A percentile compares a stretch with the other conserved stretches of the same genome.
phyloP scores from a whole-genome alignment of 2,329 filamentous ascomycete species.

The Nothopassalora personata region DNA sequence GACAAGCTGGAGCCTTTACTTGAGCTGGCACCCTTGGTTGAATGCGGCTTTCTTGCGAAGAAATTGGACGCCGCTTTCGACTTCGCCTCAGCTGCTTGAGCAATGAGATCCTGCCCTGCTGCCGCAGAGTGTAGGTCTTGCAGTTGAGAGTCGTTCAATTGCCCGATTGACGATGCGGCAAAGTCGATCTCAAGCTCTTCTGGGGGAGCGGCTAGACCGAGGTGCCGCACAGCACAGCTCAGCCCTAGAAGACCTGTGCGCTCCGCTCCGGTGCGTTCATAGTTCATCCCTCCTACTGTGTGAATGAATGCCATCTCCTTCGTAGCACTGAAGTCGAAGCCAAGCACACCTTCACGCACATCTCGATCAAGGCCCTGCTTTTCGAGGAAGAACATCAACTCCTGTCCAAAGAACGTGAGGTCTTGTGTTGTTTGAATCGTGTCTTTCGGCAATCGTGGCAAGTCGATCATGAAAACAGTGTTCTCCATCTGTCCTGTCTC shows the following conservation, averaged over 20 bases:
- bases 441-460: slow-evolving; percentile 54
- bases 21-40: background rate
- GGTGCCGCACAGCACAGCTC: slow-evolving; percentile 56
- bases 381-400: slow-evolving; percentile 65
- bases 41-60: slow-evolving; percentile 17
- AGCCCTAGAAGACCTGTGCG: slow-evolving; percentile 70
- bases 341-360: slow-evolving; percentile 62
- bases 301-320: slow-evolving; percentile 72
- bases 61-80: slow-evolving; percentile 22
- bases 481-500: slow-evolving; percentile 82
- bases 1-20: background rate
- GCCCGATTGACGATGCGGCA: slow-evolving; percentile 75
- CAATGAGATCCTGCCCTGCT: slow-evolving; percentile 40
- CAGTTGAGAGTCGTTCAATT: slow-evolving; percentile 64
- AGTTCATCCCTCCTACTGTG: slow-evolving; percentile 52
- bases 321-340: slow-evolving; percentile 78
- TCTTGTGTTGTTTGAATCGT: slow-evolving; percentile 26
- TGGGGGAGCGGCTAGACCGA: slow-evolving; percentile 49
- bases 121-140: slow-evolving; percentile 54
- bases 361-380: slow-evolving; percentile 60
- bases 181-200: slow-evolving; percentile 51
- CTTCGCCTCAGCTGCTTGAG: slow-evolving; percentile 16
- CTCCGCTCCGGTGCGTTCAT: slow-evolving; percentile 32
- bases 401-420: slow-evolving; percentile 58
- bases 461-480: slow-evolving; percentile 84